A percentile compares a stretch with the other conserved stretches of the same genome.
phyloP scores from a whole-genome alignment of 345 rosid genomes.

The Pistacia atlantica region DNA sequence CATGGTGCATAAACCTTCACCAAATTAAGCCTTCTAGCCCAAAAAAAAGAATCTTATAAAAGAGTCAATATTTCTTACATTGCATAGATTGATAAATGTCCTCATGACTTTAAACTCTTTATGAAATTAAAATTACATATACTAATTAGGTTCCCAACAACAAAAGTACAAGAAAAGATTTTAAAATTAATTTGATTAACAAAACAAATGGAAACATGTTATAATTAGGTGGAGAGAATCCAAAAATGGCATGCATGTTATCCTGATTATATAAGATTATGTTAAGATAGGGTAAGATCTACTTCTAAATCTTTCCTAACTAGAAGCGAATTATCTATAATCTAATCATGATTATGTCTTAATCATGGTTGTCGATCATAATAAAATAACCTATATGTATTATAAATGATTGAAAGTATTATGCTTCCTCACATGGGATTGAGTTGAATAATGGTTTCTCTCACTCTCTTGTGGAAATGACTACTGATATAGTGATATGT shows the following conservation, averaged over 20 bases:
- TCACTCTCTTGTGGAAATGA: no score
- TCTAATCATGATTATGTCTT: conserved; percentile 32
- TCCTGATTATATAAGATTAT: background rate
- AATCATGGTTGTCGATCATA: conserved; percentile 3
- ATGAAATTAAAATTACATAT: background rate
- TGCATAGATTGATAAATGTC: no score
- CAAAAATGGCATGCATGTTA: background rate
- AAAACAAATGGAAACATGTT: background rate
- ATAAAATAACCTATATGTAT: conserved; percentile 7
- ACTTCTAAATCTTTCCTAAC: conserved; percentile 3
- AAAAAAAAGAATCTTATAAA: no score
- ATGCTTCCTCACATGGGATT: conserved; percentile 56
- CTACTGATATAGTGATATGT: background rate
- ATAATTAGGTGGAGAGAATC: background rate
- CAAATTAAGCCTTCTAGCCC: background rate
- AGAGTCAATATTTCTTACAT: no score
- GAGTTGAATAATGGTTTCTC: conserved; percentile 32
- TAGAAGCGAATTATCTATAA: background rate
- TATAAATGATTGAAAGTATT: conserved; percentile 29
- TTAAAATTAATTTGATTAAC: background rate
- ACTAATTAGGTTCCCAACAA: background rate
- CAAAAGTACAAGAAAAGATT: background rate
- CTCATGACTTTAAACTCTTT: no score
- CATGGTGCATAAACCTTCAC: background rate
- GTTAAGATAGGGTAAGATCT: background rate